Evolutionary conservation across 2,329 filamentous ascomycete species (phyloP).

Genomic region (Hymenoscyphus albidus): DNA sequence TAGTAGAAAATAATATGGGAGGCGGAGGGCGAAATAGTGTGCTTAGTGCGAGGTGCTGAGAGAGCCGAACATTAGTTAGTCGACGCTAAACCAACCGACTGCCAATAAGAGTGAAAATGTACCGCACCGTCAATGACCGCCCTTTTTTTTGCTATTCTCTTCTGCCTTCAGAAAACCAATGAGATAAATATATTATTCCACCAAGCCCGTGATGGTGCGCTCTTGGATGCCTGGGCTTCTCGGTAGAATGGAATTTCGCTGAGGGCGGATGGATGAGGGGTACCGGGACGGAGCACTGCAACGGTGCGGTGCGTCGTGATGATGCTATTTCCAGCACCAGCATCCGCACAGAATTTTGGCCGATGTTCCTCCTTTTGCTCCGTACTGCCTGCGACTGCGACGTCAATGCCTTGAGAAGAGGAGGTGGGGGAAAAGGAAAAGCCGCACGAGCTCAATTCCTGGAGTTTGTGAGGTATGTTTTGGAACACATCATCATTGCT

Average conservation of each 20-base stretch:
- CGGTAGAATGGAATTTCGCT: slow-evolving; percentile 1
- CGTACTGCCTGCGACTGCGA: neutral
- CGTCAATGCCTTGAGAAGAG: neutral
- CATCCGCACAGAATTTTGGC: neutral
- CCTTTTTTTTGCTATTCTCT: neutral
- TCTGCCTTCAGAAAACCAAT: neutral
- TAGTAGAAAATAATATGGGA: neutral
- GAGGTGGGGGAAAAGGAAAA: neutral
- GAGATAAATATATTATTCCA: neutral
- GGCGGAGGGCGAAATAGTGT: too few species aligned
- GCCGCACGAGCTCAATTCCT: neutral
- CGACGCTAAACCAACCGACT: too few species aligned
- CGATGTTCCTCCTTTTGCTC: neutral
- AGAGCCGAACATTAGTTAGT: too few species aligned
- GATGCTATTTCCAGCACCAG: neutral
- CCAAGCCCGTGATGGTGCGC: neutral
- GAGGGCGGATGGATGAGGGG: neutral
- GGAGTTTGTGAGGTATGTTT: neutral
- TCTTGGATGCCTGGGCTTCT: neutral
- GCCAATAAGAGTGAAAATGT: too few species aligned
- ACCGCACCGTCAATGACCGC: too few species aligned
- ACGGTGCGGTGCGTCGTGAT: neutral
- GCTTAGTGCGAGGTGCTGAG: too few species aligned
- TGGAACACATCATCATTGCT: neutral
- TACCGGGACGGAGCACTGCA: neutral